phyloP scores from a whole-genome alignment of 345 rosid species.

The Litchi chinensis region DNA sequence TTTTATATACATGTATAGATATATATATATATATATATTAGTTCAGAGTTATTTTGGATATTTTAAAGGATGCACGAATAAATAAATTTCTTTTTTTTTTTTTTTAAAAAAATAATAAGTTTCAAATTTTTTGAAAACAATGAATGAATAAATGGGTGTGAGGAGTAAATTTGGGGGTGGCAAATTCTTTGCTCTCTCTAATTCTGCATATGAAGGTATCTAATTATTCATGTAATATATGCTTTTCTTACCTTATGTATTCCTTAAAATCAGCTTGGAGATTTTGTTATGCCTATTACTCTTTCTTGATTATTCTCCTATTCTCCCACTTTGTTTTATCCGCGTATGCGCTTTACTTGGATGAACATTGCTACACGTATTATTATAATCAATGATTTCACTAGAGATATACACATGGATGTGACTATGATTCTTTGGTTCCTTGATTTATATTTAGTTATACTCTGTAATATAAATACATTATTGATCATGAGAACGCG shows the following conservation, averaged over 20 bases:
- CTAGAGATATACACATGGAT: neutral
- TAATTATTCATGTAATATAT: slow-evolving; percentile 16
- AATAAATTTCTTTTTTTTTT: too few relatives aligned
- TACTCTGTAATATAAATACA: slow-evolving; percentile 5
- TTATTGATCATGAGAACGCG: neutral
- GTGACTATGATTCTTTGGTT: neutral
- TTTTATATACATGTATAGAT: too few relatives aligned
- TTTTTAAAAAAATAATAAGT: too few relatives aligned
- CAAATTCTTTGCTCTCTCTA: neutral
- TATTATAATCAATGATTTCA: too few relatives aligned
- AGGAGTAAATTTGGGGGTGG: too few relatives aligned
- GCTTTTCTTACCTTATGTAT: slow-evolving; percentile 18
- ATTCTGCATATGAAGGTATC: slow-evolving; percentile 13
- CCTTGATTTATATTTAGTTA: neutral
- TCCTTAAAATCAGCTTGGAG: slow-evolving; percentile 10
- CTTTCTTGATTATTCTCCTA: neutral
- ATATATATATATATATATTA: too few relatives aligned
- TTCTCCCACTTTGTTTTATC: neutral
- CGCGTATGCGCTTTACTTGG: neutral
- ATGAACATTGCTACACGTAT: neutral
- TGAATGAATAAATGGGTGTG: too few relatives aligned
- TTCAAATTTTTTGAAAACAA: too few relatives aligned
- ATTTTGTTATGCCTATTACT: slow-evolving; percentile 1
- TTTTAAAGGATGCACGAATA: too few relatives aligned
- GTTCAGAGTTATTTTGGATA: too few relatives aligned